Conservation (phyloP, 208 protist species). For the Leishmania aethiopica region DNA sequence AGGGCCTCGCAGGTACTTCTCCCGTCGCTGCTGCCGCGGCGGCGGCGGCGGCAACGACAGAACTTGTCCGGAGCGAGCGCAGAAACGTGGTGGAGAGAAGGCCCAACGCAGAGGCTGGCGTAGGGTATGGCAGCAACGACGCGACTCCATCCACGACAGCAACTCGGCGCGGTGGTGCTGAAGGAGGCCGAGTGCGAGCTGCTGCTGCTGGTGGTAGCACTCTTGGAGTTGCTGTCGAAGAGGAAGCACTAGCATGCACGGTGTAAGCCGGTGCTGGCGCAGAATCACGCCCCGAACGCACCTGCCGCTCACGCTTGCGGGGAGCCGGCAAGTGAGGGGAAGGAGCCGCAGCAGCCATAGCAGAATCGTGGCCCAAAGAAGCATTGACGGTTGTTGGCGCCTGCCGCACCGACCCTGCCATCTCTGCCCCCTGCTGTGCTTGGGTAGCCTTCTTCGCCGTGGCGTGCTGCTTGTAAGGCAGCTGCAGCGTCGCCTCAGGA, state of each 20-base stretch:
- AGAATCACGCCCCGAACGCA: neutral
- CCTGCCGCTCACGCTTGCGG: neutral
- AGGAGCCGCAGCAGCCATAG: neutral
- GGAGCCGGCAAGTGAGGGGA: neutral
- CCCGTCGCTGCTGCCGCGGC: neutral
- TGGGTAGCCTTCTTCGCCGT: neutral
- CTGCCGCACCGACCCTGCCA: neutral
- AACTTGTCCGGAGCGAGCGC: neutral
- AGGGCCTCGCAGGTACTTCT: neutral
- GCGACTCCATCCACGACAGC: constrained; percentile 11
- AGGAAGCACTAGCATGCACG: neutral
- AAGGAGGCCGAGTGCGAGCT: neutral
- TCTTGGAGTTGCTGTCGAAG: neutral
- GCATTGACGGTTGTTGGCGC: neutral
- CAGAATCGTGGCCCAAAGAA: neutral
- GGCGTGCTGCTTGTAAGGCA: neutral
- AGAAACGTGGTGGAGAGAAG: constrained; percentile 43
- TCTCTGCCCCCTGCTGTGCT: neutral
- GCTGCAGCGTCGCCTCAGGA: constrained; percentile 30
- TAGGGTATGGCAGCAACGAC: constrained; percentile 61
- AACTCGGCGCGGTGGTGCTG: constrained; percentile 1
- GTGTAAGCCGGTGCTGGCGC: neutral
- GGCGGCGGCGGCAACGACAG: neutral
- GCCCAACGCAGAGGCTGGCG: constrained; percentile 23
- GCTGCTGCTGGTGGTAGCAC: neutral